A percentile compares a stretch with the other conserved stretches of the same genome.
Conservation (phyloP, 305 asterid species). For the Fraxinus greggii region DNA sequence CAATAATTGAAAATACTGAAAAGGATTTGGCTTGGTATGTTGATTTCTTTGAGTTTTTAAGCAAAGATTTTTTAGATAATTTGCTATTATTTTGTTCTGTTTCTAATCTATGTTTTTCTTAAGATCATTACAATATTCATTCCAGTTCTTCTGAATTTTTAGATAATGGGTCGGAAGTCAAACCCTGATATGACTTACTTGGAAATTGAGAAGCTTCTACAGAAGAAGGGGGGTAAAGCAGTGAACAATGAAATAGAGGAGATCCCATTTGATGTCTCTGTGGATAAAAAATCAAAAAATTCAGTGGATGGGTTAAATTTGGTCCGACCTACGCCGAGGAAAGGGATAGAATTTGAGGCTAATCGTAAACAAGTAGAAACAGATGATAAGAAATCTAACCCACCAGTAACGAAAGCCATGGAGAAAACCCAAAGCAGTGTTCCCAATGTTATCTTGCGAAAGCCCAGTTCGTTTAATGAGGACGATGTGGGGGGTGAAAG, state of each 20-base stretch:
- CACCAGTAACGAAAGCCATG: slow-evolving; percentile 29
- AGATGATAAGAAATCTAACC: slow-evolving; percentile 30
- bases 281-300: slow-evolving; percentile 36
- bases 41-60: not conserved
- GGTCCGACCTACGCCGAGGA: slow-evolving; percentile 70
- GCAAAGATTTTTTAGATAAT: not conserved
- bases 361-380: slow-evolving; percentile 37
- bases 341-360: slow-evolving; percentile 58
- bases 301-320: slow-evolving; percentile 60
- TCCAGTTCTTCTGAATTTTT: slow-evolving; percentile 24
- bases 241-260: slow-evolving; percentile 46
- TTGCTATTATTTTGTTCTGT: slow-evolving; percentile 6
- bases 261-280: slow-evolving; percentile 53
- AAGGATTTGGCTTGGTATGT: not conserved
- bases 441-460: slow-evolving; percentile 78
- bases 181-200: slow-evolving; percentile 73
- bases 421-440: slow-evolving; percentile 49
- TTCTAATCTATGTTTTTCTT: not conserved
- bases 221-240: slow-evolving; percentile 52
- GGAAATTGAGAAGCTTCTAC: slow-evolving; percentile 70
- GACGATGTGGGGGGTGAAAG: slow-evolving; percentile 45
- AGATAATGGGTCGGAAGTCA: slow-evolving; percentile 80
- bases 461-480: slow-evolving; percentile 52
- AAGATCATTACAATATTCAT: slow-evolving; percentile 6
- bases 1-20: not conserved